phyloP scores from a whole-genome alignment of 2,329 filamentous ascomycete species.

The Calonectria montana region DNA sequence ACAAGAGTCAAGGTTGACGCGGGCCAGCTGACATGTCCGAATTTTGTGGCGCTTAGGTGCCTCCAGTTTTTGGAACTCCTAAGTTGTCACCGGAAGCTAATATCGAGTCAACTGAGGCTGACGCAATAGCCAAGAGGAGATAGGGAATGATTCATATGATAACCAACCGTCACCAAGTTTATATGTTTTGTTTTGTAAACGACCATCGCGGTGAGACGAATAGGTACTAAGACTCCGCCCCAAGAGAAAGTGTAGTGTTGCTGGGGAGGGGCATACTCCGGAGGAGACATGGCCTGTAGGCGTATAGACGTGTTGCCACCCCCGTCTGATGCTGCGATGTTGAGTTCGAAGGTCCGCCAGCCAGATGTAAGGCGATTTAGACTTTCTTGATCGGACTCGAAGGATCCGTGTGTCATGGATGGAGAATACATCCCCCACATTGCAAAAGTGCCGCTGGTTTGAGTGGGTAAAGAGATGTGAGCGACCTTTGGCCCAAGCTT shows the following conservation, averaged over 20 bases:
- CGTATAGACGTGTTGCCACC: not conserved
- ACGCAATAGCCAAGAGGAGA: not conserved
- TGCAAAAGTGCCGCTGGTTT: slow-evolving; percentile 2
- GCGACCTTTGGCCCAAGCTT: not conserved
- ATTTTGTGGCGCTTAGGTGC: not conserved
- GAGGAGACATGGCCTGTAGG: not conserved
- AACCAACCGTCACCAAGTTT: not conserved
- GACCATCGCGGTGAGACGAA: not conserved
- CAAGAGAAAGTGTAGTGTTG: not conserved
- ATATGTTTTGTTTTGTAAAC: not conserved
- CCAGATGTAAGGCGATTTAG: slow-evolving; percentile 22
- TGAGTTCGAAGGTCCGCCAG: slow-evolving; percentile 11
- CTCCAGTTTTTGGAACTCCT: not conserved
- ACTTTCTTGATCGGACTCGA: slow-evolving; percentile 13
- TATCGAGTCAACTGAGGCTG: not conserved
- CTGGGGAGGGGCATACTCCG: not conserved
- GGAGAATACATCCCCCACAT: slow-evolving; percentile 7
- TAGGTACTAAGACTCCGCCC: not conserved
- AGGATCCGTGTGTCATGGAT: slow-evolving; percentile 11
- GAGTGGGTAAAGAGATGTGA: not conserved
- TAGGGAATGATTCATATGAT: not conserved
- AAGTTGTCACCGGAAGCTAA: slow-evolving; percentile 1
- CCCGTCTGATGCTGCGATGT: not conserved
- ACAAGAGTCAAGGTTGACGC: not conserved
- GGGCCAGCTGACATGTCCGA: not conserved